Conservation (phyloP, 441 rosid species). For the Pelargonium myrrhifolium region DNA sequence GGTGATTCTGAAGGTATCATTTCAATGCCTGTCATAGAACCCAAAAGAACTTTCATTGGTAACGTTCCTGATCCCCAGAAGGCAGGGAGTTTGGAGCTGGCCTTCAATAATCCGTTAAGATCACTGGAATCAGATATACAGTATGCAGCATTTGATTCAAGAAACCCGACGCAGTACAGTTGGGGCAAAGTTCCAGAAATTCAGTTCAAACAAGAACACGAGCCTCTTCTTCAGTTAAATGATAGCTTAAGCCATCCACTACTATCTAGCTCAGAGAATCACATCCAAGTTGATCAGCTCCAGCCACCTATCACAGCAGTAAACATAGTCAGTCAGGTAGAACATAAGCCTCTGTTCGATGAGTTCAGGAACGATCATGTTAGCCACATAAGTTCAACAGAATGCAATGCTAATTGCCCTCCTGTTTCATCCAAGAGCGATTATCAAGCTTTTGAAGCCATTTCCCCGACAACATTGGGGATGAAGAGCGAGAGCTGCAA, state of each 20-base stretch:
- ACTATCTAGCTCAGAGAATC: constrained; percentile 29
- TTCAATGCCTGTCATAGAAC: constrained; percentile 35
- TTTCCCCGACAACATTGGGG: constrained; percentile 25
- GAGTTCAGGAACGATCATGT: constrained; percentile 25
- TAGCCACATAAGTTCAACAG: constrained; percentile 24
- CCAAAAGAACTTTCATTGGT: constrained; percentile 26
- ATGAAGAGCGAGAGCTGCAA: constrained; percentile 34
- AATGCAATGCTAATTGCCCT: constrained; percentile 18
- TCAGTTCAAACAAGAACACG: constrained; percentile 37
- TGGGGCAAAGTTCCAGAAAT: constrained; percentile 48
- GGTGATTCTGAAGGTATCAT: constrained; percentile 34
- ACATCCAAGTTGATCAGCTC: constrained; percentile 18
- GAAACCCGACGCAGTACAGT: constrained; percentile 27
- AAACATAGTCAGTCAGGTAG: background rate
- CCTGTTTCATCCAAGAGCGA: constrained; percentile 27
- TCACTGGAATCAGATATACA: constrained; percentile 27
- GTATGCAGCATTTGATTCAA: constrained; percentile 34
- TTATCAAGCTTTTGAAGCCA: constrained; percentile 34
- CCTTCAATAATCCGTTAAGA: constrained; percentile 33
- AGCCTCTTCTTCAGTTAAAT: constrained; percentile 28
- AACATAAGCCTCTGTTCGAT: constrained; percentile 28
- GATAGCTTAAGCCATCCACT: constrained; percentile 40
- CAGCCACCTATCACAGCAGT: constrained; percentile 17
- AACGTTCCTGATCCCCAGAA: constrained; percentile 34
- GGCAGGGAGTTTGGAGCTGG: constrained; percentile 33